Evolutionary conservation across 225 moss, liverwort and hornwort genomes (phyloP).

Genomic region (Bryoerythrophyllum caledonicum): DNA sequence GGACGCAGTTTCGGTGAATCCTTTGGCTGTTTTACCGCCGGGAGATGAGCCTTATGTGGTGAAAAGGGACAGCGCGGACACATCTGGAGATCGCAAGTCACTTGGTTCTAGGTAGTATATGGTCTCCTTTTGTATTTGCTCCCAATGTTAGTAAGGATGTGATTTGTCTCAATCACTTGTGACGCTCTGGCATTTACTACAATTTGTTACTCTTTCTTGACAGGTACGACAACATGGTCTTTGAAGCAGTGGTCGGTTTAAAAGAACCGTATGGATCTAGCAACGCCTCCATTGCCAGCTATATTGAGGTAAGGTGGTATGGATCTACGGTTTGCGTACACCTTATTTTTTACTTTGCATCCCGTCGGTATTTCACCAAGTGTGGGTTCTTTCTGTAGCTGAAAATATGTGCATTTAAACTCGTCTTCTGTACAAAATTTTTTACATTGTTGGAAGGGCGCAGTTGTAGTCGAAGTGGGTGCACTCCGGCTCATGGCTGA

Average conservation of each 20-base stretch:
- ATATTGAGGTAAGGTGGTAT: conserved; percentile 77
- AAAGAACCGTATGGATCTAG: conserved; percentile 98
- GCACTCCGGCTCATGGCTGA: conserved; percentile 22
- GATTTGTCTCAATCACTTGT: conserved; percentile 9
- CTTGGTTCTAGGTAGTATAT: conserved; percentile 84
- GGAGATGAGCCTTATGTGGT: conserved; percentile 51
- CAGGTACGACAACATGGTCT: conserved; percentile 93
- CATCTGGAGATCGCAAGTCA: conserved; percentile 83
- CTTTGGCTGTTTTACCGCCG: conserved; percentile 53
- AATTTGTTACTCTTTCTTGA: conserved; percentile 22
- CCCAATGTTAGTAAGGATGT: conserved; percentile 9
- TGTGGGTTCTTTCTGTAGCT: conserved; percentile 24
- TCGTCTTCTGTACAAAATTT: not conserved
- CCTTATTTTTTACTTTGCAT: conserved; percentile 17
- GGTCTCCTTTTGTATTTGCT: conserved; percentile 13
- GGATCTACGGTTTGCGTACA: conserved; percentile 22
- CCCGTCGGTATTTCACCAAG: conserved; percentile 21
- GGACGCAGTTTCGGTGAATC: conserved; percentile 74
- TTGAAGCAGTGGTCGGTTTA: conserved; percentile 83
- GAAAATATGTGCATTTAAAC: not conserved
- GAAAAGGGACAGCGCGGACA: conserved; percentile 68
- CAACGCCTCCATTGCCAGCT: conserved; percentile 92
- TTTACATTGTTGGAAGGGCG: not conserved
- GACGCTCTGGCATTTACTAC: conserved; percentile 13
- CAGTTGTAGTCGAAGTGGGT: conserved; percentile 15